Conservation (phyloP, 2,329 filamentous ascomycete genomes). For the Trichoderma sp. region DNA sequence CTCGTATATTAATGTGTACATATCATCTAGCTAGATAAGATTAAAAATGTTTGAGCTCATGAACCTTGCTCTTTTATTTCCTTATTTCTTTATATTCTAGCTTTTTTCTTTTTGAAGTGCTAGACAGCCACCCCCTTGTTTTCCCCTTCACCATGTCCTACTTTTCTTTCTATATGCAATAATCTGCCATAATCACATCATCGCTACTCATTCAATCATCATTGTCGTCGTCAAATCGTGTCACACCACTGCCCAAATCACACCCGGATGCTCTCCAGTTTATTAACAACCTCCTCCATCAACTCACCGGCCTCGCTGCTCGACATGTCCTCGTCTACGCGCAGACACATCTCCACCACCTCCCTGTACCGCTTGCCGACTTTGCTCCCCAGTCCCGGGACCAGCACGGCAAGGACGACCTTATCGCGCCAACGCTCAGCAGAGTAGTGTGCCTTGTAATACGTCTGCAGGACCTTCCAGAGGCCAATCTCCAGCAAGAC, state of each 20-base stretch:
- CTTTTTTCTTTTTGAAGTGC: too few relatives aligned
- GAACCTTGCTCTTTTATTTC: too few relatives aligned
- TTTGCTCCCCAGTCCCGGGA: constrained; percentile 41
- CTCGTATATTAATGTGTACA: too few relatives aligned
- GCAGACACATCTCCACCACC: constrained; percentile 42
- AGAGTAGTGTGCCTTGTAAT: constrained; percentile 42
- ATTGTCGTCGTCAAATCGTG: not conserved
- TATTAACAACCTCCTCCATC: constrained; percentile 43
- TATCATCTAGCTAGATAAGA: too few relatives aligned
- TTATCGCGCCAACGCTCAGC: constrained; percentile 42
- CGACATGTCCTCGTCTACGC: constrained; percentile 36
- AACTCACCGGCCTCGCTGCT: constrained; percentile 37
- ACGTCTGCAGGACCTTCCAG: constrained; percentile 43
- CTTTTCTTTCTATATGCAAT: not conserved
- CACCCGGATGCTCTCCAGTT: constrained; percentile 38
- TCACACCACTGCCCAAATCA: constrained; percentile 19
- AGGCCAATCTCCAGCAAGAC: constrained; percentile 50
- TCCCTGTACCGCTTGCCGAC: constrained; percentile 39
- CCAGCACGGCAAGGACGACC: constrained; percentile 39
- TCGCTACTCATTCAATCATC: not conserved
- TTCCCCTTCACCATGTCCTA: not conserved
- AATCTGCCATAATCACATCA: not conserved
- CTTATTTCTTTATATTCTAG: not conserved
- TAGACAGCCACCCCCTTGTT: not conserved
- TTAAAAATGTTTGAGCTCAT: too few relatives aligned